phyloP scores from a whole-genome alignment of 2,329 filamentous ascomycete species.

The Trichophyton rubrum region DNA sequence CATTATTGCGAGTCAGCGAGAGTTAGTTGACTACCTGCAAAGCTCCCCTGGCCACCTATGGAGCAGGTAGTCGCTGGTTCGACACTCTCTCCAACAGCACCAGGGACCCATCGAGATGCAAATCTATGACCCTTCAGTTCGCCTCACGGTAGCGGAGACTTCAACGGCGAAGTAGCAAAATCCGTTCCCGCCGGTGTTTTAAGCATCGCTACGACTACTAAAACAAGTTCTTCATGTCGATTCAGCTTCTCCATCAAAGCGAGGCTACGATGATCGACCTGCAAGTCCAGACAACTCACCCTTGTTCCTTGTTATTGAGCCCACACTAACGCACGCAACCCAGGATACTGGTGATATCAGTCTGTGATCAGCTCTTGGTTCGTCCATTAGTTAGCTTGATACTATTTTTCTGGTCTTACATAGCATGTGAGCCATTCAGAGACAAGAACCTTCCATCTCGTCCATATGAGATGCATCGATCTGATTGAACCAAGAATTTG shows the following conservation, averaged over 20 bases:
- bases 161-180: no score
- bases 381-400: neutral
- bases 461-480: neutral
- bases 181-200: no score
- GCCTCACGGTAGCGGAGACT: no score
- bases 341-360: neutral
- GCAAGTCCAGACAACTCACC: neutral
- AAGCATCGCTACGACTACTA: no score
- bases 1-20: no score
- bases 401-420: neutral
- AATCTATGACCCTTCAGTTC: no score
- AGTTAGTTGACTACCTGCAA: no score
- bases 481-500: neutral
- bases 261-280: neutral
- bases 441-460: neutral
- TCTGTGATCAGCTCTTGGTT: neutral
- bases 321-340: neutral
- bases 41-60: no score
- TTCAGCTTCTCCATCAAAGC: neutral
- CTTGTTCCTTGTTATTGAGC: neutral
- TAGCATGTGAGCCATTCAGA: slow-evolving; percentile 1
- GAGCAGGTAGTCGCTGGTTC: no score
- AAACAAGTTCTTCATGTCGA: no score
- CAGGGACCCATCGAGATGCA: no score
- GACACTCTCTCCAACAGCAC: no score